phyloP scores from a whole-genome alignment of 169 alveolate genomes.

The Plasmodium falciparum region DNA sequence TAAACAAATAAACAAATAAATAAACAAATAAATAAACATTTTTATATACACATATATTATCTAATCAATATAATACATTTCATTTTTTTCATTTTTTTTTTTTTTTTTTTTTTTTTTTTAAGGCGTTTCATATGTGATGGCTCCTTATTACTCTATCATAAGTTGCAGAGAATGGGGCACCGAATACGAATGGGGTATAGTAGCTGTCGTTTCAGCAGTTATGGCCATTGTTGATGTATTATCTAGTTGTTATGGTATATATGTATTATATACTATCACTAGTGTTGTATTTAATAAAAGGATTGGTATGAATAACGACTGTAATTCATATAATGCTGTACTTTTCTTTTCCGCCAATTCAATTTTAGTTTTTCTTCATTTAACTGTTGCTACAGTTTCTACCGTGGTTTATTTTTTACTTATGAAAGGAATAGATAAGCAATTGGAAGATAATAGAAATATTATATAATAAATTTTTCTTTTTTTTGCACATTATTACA shows the following conservation, averaged over 20 bases:
- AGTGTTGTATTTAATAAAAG: slow-evolving; percentile 32
- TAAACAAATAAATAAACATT: not conserved
- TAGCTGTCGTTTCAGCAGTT: slow-evolving; percentile 79
- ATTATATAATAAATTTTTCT: slow-evolving; percentile 7
- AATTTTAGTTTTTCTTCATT: slow-evolving; percentile 78
- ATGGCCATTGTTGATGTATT: slow-evolving; percentile 81
- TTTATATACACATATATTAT: not conserved
- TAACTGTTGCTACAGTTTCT: slow-evolving; percentile 79
- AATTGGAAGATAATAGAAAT: slow-evolving; percentile 79
- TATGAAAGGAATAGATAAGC: slow-evolving; percentile 76
- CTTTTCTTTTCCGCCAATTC: slow-evolving; percentile 80
- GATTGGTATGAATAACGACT: slow-evolving; percentile 30
- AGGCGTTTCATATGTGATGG: slow-evolving; percentile 69
- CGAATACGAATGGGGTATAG: slow-evolving; percentile 83
- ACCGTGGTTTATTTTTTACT: slow-evolving; percentile 56
- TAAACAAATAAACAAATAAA: not conserved
- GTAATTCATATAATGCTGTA: slow-evolving; percentile 60
- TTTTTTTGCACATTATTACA: not conserved
- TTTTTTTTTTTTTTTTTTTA: slow-evolving; percentile 11
- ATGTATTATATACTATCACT: slow-evolving; percentile 54
- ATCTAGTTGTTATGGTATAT: slow-evolving; percentile 74
- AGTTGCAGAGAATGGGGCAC: slow-evolving; percentile 79
- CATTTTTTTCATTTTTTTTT: slow-evolving; percentile 13
- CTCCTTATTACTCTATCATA: slow-evolving; percentile 58
- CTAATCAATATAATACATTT: not conserved